These are phyloP conservation scores for Epichloe uncinata DNA, from an alignment of 2,329 filamentous ascomycete genomes.

Conservation along the genomic window DNA sequence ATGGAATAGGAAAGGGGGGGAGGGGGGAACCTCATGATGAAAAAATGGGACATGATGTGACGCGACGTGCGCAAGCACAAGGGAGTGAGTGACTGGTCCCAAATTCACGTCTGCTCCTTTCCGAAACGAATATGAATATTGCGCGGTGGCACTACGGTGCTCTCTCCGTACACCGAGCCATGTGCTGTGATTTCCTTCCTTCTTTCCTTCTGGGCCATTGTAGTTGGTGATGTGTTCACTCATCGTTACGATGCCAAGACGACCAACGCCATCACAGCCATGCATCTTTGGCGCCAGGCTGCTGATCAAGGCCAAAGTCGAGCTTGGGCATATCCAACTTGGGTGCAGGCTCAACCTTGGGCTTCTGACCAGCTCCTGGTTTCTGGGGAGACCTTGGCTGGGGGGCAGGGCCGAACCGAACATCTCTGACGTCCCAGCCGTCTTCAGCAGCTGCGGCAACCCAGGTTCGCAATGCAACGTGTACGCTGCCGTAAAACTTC, in stretches of 20 bases:
- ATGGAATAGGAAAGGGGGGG: background rate
- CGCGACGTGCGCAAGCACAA: conserved; percentile 3
- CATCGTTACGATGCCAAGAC: background rate
- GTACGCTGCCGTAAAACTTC: conserved; percentile 89
- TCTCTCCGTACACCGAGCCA: background rate
- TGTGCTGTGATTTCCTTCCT: background rate
- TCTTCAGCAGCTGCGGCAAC: conserved; percentile 77
- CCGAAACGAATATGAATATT: background rate
- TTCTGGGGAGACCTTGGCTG: conserved; percentile 20
- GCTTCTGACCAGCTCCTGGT: conserved; percentile 22
- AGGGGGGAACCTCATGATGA: no score
- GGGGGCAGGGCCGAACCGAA: conserved; percentile 54
- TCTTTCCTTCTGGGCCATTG: background rate
- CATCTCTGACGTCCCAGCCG: conserved; percentile 71
- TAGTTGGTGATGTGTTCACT: background rate
- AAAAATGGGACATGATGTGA: background rate
- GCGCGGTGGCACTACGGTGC: background rate
- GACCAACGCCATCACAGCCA: conserved; percentile 15
- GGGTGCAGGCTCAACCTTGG: conserved; percentile 42
- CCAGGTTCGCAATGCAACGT: conserved; percentile 82
- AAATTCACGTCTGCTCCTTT: background rate
- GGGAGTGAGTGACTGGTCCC: conserved; percentile 1
- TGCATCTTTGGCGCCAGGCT: conserved; percentile 16
- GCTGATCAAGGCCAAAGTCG: conserved; percentile 31
- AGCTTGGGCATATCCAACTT: conserved; percentile 48